Evolutionary conservation across 306 rosid species (phyloP).

Genomic region (Pachyrhizus erosus): DNA sequence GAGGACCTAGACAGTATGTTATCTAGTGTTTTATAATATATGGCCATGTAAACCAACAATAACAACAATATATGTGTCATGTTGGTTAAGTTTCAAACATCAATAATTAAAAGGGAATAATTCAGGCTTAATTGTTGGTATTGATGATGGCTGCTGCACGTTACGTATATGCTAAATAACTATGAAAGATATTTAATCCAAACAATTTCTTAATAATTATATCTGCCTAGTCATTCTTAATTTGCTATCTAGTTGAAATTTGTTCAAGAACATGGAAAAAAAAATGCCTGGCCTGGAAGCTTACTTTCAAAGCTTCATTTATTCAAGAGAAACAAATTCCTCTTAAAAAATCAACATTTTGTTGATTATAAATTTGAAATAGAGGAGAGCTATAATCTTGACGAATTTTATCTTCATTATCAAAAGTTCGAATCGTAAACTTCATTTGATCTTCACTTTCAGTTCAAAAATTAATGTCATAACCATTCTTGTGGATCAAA

Average conservation of each 20-base stretch:
- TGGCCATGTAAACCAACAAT: slow-evolving; percentile 30
- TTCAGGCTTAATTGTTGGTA: slow-evolving; percentile 35
- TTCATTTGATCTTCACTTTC: not conserved
- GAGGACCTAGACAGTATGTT: slow-evolving; percentile 46
- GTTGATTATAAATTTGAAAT: not conserved
- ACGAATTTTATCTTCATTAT: not conserved
- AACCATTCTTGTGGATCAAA: not conserved
- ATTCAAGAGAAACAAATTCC: not conserved
- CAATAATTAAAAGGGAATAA: slow-evolving; percentile 38
- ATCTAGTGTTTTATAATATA: slow-evolving; percentile 37
- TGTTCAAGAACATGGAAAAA: not conserved
- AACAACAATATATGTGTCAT: slow-evolving; percentile 1
- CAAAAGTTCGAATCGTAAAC: not conserved
- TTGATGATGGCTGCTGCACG: slow-evolving; percentile 20
- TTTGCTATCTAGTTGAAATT: not conserved
- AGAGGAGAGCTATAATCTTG: not conserved
- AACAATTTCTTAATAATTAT: not conserved
- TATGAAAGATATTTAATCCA: not conserved
- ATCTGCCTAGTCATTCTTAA: not conserved
- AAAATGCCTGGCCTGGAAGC: not conserved
- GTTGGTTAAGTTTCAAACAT: slow-evolving; percentile 45
- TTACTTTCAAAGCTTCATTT: not conserved
- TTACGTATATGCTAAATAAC: not conserved
- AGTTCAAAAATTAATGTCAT: not conserved
- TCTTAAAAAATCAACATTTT: not conserved